Evolutionary conservation across 1,139 yeast genomes (phyloP), one percentile per base, ranked within the genome.

Genomic region (Wickerhamiella pararugosa): DNA sequence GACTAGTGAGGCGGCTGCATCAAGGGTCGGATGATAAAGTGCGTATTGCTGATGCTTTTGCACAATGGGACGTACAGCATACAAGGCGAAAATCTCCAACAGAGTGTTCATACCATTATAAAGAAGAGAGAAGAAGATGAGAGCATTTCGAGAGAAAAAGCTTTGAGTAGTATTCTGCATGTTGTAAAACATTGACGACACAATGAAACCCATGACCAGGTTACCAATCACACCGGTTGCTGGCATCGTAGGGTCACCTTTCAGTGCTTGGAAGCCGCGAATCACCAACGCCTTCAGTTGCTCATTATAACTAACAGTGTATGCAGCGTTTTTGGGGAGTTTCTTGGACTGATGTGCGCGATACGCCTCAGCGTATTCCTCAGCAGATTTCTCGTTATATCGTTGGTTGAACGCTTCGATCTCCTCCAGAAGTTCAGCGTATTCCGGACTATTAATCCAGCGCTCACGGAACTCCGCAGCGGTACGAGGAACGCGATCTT

Each of bases 1-100:
- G 11, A 79, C 52, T 41, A 79, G 69, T 7, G 82, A 73, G 0
- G 87, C 81, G 21, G 79, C 53, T 0, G 90, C 84, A 51, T 79
- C 83, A 1, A 87, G 83, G 43, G 84, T 70, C 6, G 90, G 90
- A 47, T 78, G 82, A 54, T 79, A 80, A 43, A 81, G 60, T 1
- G 86, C 83, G 58, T 74, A 81, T 34, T 75, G 69, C 56, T 77
- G 77, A 53, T 82, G 94, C 56, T 83, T 83, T 58, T 79, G 87
- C 28, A 80, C 80, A 49, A 82, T 73, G 2, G 81, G 76, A 54
- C 93, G 73, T n/a, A 83, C 77, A 53, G 78, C 86, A 50, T 68
- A 73, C 43, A 79, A 61, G 6, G 81, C 63, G 63, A 79, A 71
- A 50, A 82, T 75, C 60, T 82, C 93, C 57, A 81, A 66, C 51